phyloP scores from a whole-genome alignment of 2,329 filamentous ascomycete genomes.

The Fusarium nematophilum region DNA sequence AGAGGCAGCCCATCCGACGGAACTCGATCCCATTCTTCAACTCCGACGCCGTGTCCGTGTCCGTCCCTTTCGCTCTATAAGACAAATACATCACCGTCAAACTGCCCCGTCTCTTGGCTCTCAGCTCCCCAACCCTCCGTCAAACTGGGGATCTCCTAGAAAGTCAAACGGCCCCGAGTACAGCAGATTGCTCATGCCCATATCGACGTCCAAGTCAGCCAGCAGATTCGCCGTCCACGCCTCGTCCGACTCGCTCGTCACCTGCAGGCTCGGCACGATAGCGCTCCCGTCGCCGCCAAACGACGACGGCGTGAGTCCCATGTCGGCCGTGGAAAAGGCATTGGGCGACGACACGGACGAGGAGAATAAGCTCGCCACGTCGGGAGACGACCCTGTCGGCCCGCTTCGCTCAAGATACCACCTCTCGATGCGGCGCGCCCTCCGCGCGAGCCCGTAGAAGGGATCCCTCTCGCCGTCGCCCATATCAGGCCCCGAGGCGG shows the following conservation, averaged over 20 bases:
- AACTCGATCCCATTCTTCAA: not conserved
- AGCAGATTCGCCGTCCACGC: constrained; percentile 32
- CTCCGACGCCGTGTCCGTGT: constrained; percentile 32
- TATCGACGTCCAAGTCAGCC: constrained; percentile 32
- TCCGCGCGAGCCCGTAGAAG: constrained; percentile 40
- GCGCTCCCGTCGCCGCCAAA: constrained; percentile 12
- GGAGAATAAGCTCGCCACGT: constrained; percentile 27
- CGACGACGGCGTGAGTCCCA: constrained; percentile 16
- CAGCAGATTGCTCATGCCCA: constrained; percentile 30
- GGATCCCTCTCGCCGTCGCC: constrained; percentile 33
- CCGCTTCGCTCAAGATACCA: constrained; percentile 37
- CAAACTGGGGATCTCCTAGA: constrained; percentile 22
- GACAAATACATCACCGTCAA: constrained; percentile 1
- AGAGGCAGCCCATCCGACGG: constrained; percentile 12
- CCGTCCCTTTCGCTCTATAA: constrained; percentile 9
- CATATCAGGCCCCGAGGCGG: constrained; percentile 22
- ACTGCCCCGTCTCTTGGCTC: not conserved
- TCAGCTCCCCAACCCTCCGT: not conserved
- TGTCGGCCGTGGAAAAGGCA: constrained; percentile 8
- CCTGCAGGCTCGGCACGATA: constrained; percentile 25
- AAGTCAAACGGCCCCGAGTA: constrained; percentile 39
- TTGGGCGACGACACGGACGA: constrained; percentile 30
- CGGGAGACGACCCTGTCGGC: constrained; percentile 23
- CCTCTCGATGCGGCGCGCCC: constrained; percentile 35
- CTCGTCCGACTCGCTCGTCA: constrained; percentile 26